Evolutionary conservation across 2,329 filamentous ascomycete species (phyloP).

Genomic region (Plenodomus lindquistii): DNA sequence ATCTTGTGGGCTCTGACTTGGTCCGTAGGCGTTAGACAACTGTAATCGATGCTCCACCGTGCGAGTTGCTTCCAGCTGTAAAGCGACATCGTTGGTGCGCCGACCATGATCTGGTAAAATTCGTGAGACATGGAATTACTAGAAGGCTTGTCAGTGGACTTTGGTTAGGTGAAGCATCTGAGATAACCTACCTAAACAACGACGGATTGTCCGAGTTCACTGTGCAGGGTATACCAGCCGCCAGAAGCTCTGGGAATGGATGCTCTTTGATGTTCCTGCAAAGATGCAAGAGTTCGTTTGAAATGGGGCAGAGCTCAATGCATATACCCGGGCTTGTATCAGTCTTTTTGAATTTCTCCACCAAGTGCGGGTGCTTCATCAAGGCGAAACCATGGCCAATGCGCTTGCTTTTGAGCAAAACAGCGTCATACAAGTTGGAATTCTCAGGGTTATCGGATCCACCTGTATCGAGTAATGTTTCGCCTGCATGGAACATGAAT

Average conservation of each 20-base stretch:
- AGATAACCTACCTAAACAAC: conserved; percentile 61
- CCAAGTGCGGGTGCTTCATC: conserved; percentile 64
- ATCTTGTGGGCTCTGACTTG: conserved; percentile 43
- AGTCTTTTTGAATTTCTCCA: conserved; percentile 61
- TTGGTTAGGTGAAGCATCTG: neutral
- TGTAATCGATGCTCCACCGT: conserved; percentile 52
- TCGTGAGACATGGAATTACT: conserved; percentile 74
- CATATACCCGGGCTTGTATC: conserved; percentile 53
- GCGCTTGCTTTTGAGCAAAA: conserved; percentile 67
- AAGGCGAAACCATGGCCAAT: conserved; percentile 76
- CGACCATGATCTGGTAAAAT: conserved; percentile 76
- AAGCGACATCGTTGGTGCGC: conserved; percentile 67
- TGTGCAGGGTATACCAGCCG: conserved; percentile 74
- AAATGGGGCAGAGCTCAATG: conserved; percentile 77
- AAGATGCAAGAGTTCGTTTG: conserved; percentile 74
- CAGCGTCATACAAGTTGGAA: conserved; percentile 70
- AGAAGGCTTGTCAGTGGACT: conserved; percentile 44
- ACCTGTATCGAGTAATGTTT: conserved; percentile 68
- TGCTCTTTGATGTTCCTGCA: conserved; percentile 69
- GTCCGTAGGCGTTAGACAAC: conserved; percentile 47
- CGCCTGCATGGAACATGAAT: conserved; percentile 76
- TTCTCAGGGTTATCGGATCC: conserved; percentile 60
- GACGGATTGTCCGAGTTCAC: conserved; percentile 77
- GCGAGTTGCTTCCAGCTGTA: conserved; percentile 70
- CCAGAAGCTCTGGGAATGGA: conserved; percentile 68